Base-by-base conservation (phyloP, 768 basidiomycete species). In the Neoboletus subvelutipes region DNA sequence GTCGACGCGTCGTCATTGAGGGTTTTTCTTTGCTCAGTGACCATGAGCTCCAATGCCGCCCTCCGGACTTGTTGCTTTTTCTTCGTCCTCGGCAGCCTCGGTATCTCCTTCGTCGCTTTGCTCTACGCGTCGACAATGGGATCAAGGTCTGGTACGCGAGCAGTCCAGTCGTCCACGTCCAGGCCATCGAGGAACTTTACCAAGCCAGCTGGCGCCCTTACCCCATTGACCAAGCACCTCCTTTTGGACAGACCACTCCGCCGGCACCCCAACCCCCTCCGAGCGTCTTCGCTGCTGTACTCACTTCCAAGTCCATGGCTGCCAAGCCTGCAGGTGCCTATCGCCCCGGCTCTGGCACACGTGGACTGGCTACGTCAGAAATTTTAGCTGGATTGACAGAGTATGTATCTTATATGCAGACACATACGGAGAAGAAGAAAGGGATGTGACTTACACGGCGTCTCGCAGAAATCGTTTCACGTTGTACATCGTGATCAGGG, bases 401-500 rank as follows among this genome's bases (percentile, higher is more conserved):
- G 51, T 54, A 29, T 57, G 26, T 4, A 15, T 5, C n/a, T 28
- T 17, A 26, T 15, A 15, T 6, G 34, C 5, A 47, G 26, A 7
- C 17, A 18, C 5, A 36, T 28, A 39, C 5, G 8, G 9, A 36
- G 13, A 26, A 1, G 18, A 12, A 8, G 17, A 22, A 10, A 20
- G 11, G 6, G 20, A 17, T 24, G 31, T 11, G 4, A 72, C 85
- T 57, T 72, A 92, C 88, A 82, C 75, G 0, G 92, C 83, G 66
- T 98, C 93, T 75, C 98, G 93, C 17, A 99, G 75, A 75, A 98
- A 97, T 33, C 83, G 84, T 71, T 91, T 92, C 54, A 98, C 93
- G 67, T 99, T 99, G 82, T 94, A 87, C 93, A 99, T 97, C 7
- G 94, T 97, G 68, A 99, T 87, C 54, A 99, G 83, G 3, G 94